Evolutionary conservation across 768 basidiomycete species (phyloP).

Genomic region (Phylloporus sp.): DNA sequence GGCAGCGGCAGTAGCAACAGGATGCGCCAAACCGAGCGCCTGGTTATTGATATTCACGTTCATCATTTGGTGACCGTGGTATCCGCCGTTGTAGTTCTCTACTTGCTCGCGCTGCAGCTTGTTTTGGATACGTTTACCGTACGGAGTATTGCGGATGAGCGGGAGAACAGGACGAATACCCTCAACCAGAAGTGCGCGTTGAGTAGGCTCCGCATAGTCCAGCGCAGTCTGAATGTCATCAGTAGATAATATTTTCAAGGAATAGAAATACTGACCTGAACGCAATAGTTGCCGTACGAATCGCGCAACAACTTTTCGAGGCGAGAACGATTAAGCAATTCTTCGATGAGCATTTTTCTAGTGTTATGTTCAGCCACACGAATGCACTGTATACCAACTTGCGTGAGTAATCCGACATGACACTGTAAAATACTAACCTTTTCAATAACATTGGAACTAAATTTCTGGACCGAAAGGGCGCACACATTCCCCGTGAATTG

Average conservation of each 20-base stretch:
- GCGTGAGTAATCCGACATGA: neutral
- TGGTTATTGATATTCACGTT: conserved; percentile 54
- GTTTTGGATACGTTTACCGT: conserved; percentile 98
- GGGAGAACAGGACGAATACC: conserved; percentile 98
- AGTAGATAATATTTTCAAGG: conserved; percentile 8
- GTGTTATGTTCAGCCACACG: conserved; percentile 96
- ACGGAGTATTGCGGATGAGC: conserved; percentile 97
- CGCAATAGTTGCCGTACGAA: conserved; percentile 95
- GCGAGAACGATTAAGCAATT: conserved; percentile 88
- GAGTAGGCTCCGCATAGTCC: conserved; percentile 94
- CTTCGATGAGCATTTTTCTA: conserved; percentile 91
- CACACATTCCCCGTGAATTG: conserved; percentile 98
- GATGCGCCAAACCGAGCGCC: conserved; percentile 43
- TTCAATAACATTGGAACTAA: conserved; percentile 98
- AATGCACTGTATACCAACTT: conserved; percentile 46
- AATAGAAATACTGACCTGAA: conserved; percentile 52
- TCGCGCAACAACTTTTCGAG: conserved; percentile 94
- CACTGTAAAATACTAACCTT: conserved; percentile 49
- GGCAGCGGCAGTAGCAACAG: too few species aligned
- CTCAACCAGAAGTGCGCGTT: conserved; percentile 89
- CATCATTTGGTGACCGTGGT: conserved; percentile 57
- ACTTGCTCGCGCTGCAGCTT: conserved; percentile 94
- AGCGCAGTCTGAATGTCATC: conserved; percentile 70
- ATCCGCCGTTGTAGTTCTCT: conserved; percentile 55
- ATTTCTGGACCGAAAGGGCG: conserved; percentile 96